These are phyloP conservation scores for Aspergillus luchuensis DNA, from an alignment of 2,329 filamentous ascomycete genomes.

Conservation along the genomic window DNA sequence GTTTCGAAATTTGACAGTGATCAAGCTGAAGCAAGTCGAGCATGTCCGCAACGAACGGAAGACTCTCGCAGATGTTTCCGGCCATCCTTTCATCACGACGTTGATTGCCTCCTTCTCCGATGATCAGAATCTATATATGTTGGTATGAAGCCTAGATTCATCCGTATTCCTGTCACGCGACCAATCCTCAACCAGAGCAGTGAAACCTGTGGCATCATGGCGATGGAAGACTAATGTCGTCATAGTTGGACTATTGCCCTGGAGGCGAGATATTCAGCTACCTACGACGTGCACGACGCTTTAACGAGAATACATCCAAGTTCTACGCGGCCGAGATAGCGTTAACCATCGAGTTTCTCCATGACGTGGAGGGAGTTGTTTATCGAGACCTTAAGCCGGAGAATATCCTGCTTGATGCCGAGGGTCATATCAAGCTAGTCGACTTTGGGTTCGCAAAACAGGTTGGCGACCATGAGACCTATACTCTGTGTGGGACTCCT, in stretches of 20 bases:
- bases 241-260: slow-evolving; percentile 65
- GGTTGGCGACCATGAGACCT: slow-evolving; percentile 59
- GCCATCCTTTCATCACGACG: slow-evolving; percentile 67
- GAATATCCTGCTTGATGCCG: slow-evolving; percentile 66
- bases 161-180: not conserved
- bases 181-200: not conserved
- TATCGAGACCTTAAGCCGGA: slow-evolving; percentile 69
- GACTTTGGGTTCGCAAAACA: slow-evolving; percentile 71
- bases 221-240: slow-evolving; percentile 21
- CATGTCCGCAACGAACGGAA: slow-evolving; percentile 69
- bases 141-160: slow-evolving; percentile 37
- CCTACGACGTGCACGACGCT: slow-evolving; percentile 62
- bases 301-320: slow-evolving; percentile 63
- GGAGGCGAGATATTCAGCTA: slow-evolving; percentile 69
- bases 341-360: slow-evolving; percentile 65
- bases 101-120: slow-evolving; percentile 67
- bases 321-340: slow-evolving; percentile 70
- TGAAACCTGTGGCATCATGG: not conserved
- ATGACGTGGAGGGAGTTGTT: slow-evolving; percentile 65
- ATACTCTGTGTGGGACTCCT: slow-evolving; percentile 67
- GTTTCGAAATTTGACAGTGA: slow-evolving; percentile 38
- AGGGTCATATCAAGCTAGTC: slow-evolving; percentile 66
- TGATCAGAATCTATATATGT: slow-evolving; percentile 58
- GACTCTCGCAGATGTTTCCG: slow-evolving; percentile 62
- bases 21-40: slow-evolving; percentile 68